Evolutionary conservation across 495 filamentous ascomycete species (phyloP).

Genomic region (Penicillium egyptiacum): DNA sequence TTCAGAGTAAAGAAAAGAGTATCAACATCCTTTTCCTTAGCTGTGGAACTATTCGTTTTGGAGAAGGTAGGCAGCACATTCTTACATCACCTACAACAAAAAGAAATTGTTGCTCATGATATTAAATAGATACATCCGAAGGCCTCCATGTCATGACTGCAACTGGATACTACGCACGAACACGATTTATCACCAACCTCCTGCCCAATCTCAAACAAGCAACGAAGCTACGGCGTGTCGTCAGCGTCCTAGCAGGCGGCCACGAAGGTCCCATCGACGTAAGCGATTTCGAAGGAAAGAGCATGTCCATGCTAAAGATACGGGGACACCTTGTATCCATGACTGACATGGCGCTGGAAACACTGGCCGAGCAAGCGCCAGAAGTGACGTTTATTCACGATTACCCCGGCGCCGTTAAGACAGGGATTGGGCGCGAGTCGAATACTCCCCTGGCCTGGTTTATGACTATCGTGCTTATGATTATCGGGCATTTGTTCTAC

Average conservation of each 20-base stretch:
- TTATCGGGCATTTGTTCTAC: conserved; percentile 32
- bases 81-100: background rate
- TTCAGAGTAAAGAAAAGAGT: conserved; percentile 52
- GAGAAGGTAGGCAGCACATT: conserved; percentile 16
- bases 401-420: conserved; percentile 56
- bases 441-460: conserved; percentile 14
- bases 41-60: conserved; percentile 15
- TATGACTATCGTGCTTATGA: conserved; percentile 7
- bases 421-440: conserved; percentile 28
- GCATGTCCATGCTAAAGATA: conserved; percentile 25
- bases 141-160: conserved; percentile 53
- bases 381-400: conserved; percentile 58
- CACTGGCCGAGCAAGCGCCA: conserved; percentile 47
- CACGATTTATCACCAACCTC: conserved; percentile 62
- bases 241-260: conserved; percentile 53
- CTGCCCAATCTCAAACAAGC: conserved; percentile 57
- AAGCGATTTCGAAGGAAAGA: conserved; percentile 46
- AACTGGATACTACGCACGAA: conserved; percentile 61
- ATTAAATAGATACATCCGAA: conserved; percentile 54
- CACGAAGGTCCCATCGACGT: conserved; percentile 53
- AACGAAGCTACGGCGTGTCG: conserved; percentile 53
- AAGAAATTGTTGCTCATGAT: background rate
- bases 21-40: conserved; percentile 62
- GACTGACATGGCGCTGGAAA: conserved; percentile 52
- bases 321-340: conserved; percentile 44